These are phyloP conservation scores for Durotheca rogersii DNA, from an alignment of 495 filamentous ascomycete genomes.

Conservation along the genomic window DNA sequence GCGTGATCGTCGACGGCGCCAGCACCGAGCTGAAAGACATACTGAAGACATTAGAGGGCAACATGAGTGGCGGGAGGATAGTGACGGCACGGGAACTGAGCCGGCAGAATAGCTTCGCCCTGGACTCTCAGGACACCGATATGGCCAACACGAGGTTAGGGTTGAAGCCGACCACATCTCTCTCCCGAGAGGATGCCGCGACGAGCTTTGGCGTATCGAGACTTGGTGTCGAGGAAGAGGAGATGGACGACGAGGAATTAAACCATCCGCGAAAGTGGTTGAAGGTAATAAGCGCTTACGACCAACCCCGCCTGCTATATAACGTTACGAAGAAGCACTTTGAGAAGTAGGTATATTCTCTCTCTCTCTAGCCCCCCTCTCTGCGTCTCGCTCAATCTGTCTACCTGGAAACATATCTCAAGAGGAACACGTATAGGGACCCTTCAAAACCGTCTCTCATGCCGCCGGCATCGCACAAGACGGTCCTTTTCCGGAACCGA, in stretches of 20 bases:
- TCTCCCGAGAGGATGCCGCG: conserved; percentile 58
- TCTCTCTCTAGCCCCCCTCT: too few relatives aligned
- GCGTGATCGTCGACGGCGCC: conserved; percentile 84
- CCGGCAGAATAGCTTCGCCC: conserved; percentile 59
- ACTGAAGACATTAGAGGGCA: conserved; percentile 75
- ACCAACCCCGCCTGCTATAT: conserved; percentile 84
- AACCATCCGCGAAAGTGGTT: conserved; percentile 74
- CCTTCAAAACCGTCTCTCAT: conserved; percentile 71
- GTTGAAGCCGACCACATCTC: conserved; percentile 39
- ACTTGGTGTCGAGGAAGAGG: conserved; percentile 63
- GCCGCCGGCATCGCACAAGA: conserved; percentile 78
- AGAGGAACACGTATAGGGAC: conserved; percentile 43
- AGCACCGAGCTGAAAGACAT: conserved; percentile 77
- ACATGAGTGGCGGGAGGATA: conserved; percentile 79
- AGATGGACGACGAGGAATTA: conserved; percentile 54
- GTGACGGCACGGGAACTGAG: conserved; percentile 49
- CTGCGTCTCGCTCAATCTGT: too few relatives aligned
- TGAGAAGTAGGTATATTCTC: conserved; percentile 55
- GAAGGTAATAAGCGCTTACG: conserved; percentile 73
- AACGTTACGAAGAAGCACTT: conserved; percentile 90
- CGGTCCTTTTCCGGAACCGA: conserved; percentile 78
- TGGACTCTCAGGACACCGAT: conserved; percentile 43
- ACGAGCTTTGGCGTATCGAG: conserved; percentile 63
- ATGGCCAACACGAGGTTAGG: conserved; percentile 45
- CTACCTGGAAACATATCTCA: conserved; percentile 13